These are phyloP conservation scores for Tetrastigma voinierianum DNA, from an alignment of 164 flowering plant species.

Conservation along the genomic window DNA sequence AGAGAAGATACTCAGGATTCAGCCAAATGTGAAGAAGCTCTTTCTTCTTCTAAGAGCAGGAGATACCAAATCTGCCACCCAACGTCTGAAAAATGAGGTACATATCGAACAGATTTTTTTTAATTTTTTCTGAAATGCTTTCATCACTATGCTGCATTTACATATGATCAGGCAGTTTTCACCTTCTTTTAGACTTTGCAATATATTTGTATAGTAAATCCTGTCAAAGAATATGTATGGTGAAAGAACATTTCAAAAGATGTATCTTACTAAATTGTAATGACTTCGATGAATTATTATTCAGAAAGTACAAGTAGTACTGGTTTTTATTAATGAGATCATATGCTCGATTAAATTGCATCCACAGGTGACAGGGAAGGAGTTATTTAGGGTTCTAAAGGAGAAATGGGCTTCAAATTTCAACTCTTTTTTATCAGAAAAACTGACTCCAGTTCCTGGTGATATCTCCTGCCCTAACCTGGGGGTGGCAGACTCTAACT, in stretches of 20 bases:
- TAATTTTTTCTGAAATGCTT: too few species aligned
- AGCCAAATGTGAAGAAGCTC: constrained; percentile 50
- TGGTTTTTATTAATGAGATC: too few species aligned
- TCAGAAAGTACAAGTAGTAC: too few species aligned
- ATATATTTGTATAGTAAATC: too few species aligned
- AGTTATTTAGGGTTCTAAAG: constrained; percentile 41
- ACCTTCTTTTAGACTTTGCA: too few species aligned
- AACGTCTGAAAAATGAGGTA: constrained; percentile 41
- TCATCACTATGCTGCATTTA: too few species aligned
- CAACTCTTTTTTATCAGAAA: constrained; percentile 36
- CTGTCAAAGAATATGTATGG: too few species aligned
- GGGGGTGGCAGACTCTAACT: constrained; percentile 35
- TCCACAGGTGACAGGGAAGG: constrained; percentile 36
- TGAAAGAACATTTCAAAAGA: too few species aligned
- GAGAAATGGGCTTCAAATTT: constrained; percentile 41
- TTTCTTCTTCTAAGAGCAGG: constrained; percentile 50
- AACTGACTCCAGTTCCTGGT: constrained; percentile 41
- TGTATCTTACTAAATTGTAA: too few species aligned
- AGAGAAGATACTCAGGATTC: constrained; percentile 49
- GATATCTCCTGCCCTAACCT: constrained; percentile 44
- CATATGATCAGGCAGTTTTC: too few species aligned
- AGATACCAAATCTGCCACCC: constrained; percentile 26
- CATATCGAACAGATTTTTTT: background rate
- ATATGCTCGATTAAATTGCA: background rate
- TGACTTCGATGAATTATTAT: too few species aligned